These are phyloP conservation scores for Phytophthora aleatoria DNA, from an alignment of 352 stramenopile genomes.

Conservation along the genomic window DNA sequence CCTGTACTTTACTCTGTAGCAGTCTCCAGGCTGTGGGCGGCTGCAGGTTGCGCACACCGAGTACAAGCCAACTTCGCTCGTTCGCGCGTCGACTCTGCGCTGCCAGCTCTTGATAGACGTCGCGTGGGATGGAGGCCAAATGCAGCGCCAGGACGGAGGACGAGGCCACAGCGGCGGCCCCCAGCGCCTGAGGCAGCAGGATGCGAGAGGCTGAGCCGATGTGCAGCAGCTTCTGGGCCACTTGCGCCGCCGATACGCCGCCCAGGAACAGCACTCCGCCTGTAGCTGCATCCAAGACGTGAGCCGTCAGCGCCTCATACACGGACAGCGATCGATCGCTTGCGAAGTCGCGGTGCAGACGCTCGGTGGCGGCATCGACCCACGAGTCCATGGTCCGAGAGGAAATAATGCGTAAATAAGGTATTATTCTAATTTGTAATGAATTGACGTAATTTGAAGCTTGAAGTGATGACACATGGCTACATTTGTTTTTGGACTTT, in stretches of 20 bases:
- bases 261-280: slow-evolving; percentile 55
- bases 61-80: slow-evolving; percentile 32
- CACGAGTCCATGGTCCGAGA: slow-evolving; percentile 7
- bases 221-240: slow-evolving; percentile 47
- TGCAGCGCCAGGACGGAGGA: slow-evolving; percentile 54
- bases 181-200: slow-evolving; percentile 44
- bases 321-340: slow-evolving; percentile 48
- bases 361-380: slow-evolving; percentile 24
- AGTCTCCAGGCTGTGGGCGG: slow-evolving; percentile 32
- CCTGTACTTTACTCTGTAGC: slow-evolving; percentile 30
- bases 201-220: slow-evolving; percentile 55
- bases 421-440: background rate
- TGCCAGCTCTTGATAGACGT: slow-evolving; percentile 43
- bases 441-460: slow-evolving; percentile 9
- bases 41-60: slow-evolving; percentile 24
- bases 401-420: slow-evolving; percentile 1
- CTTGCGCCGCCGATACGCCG: slow-evolving; percentile 52
- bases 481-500: slow-evolving; percentile 7
- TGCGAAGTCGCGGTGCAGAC: slow-evolving; percentile 38
- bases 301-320: slow-evolving; percentile 46
- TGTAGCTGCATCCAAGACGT: slow-evolving; percentile 51
- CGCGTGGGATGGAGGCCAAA: slow-evolving; percentile 54
- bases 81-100: slow-evolving; percentile 22
- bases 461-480: slow-evolving; percentile 22
- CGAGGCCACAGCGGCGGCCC: slow-evolving; percentile 45